A percentile compares a stretch with the other conserved stretches of the same genome.
phyloP scores from a whole-genome alignment of 352 stramenopile genomes.

The Albugo candida region DNA sequence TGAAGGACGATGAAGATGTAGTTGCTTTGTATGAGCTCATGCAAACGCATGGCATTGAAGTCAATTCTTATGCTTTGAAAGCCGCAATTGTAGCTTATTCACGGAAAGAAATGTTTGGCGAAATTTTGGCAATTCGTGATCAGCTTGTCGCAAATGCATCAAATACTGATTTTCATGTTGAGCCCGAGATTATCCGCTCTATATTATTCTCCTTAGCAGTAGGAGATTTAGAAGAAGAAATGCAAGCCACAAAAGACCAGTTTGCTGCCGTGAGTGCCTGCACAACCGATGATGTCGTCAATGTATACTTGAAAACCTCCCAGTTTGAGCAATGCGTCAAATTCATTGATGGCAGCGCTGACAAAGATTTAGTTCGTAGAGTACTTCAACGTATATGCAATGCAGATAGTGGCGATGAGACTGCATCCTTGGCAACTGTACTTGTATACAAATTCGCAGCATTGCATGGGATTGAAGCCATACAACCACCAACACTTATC shows the following conservation, averaged over 20 bases:
- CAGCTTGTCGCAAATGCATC: slow-evolving; percentile 4
- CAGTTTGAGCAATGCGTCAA: slow-evolving; percentile 13
- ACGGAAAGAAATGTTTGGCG: slow-evolving; percentile 21
- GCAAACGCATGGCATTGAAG: slow-evolving; percentile 26
- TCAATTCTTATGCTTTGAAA: slow-evolving; percentile 64
- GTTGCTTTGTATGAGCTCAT: slow-evolving; percentile 55
- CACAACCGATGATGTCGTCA: slow-evolving; percentile 18
- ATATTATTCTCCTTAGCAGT: background rate
- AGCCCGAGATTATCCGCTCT: too few species aligned
- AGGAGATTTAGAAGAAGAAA: slow-evolving; percentile 18
- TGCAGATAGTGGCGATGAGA: too few species aligned
- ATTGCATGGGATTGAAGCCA: background rate
- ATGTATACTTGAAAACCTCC: slow-evolving; percentile 17
- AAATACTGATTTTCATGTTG: background rate
- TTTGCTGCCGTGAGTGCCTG: slow-evolving; percentile 22
- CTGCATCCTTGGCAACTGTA: background rate
- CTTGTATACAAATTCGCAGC: background rate
- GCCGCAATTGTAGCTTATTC: slow-evolving; percentile 56
- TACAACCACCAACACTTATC: background rate
- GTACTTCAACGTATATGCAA: too few species aligned
- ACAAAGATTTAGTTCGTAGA: too few species aligned
- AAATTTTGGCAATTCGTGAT: slow-evolving; percentile 36
- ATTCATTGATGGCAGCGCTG: too few species aligned
- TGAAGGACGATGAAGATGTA: slow-evolving; percentile 54
- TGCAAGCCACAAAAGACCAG: slow-evolving; percentile 20